These are phyloP conservation scores for Luffa aegyptiaca DNA, from an alignment of 306 rosid genomes.

Conservation along the genomic window DNA sequence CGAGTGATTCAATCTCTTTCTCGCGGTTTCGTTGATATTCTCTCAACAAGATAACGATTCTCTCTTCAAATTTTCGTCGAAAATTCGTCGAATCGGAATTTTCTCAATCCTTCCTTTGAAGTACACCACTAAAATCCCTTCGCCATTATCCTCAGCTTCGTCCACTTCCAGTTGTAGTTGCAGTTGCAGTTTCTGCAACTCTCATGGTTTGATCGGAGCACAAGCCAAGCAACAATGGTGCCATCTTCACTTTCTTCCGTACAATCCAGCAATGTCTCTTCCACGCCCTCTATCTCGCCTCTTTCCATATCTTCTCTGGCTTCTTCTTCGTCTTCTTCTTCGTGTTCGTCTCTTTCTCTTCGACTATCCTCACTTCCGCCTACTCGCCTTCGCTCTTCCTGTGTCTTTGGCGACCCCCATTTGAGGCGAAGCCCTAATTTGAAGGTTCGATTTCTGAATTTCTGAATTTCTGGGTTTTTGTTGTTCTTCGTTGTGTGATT, in stretches of 20 bases:
- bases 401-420: conserved; percentile 13
- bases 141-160: not conserved
- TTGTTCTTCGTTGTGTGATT: not conserved
- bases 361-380: conserved; percentile 24
- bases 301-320: conserved; percentile 5
- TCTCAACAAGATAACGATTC: not conserved
- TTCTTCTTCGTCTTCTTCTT: conserved; percentile 18
- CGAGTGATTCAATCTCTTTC: not conserved
- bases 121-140: not conserved
- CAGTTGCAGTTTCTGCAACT: not conserved
- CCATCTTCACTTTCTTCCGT: conserved; percentile 27
- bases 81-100: not conserved
- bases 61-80: not conserved
- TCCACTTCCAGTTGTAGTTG: not conserved
- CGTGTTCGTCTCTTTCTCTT: conserved; percentile 7
- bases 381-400: conserved; percentile 31
- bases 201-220: not conserved
- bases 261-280: conserved; percentile 24
- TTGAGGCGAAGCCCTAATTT: conserved; percentile 24
- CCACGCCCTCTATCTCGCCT: conserved; percentile 25
- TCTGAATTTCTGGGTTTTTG: not conserved
- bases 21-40: not conserved
- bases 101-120: not conserved
- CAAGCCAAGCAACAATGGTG: conserved; percentile 30
- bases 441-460: conserved; percentile 21